phyloP scores from a whole-genome alignment of 2,329 filamentous ascomycete species.

The Sporothrix brunneoviolacea region DNA sequence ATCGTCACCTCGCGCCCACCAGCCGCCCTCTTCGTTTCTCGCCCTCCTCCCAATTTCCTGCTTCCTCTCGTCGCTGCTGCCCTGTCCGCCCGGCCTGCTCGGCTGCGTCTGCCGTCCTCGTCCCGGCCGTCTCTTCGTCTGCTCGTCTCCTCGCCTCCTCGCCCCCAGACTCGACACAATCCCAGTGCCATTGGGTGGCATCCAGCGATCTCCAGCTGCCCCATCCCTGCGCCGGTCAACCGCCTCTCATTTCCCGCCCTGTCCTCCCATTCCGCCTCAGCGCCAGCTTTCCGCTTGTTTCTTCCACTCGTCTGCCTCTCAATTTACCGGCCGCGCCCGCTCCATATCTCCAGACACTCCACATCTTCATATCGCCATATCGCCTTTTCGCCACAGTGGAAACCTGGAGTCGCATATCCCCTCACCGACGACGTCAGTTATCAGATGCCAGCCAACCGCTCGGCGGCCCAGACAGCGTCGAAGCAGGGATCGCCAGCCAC shows the following conservation, averaged over 20 bases:
- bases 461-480: too few relatives aligned
- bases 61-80: too few relatives aligned
- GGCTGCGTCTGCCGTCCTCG: conserved; percentile 1
- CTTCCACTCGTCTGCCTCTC: neutral
- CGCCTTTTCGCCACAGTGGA: too few relatives aligned
- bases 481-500: neutral
- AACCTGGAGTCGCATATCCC: neutral
- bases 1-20: too few relatives aligned
- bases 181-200: neutral
- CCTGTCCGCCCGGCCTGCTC: conserved; percentile 1
- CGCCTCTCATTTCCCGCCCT: conserved; percentile 10
- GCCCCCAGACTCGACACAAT: neutral
- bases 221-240: conserved; percentile 9
- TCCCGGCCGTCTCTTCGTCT: neutral
- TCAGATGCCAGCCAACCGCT: neutral
- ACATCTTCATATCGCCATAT: too few relatives aligned
- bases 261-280: conserved; percentile 2
- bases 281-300: neutral
- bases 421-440: neutral
- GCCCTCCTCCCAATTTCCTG: neutral
- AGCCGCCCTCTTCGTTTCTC: neutral
- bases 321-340: neutral
- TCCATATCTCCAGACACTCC: neutral
- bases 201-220: conserved; percentile 10
- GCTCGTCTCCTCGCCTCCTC: neutral